Evolutionary conservation across 495 filamentous ascomycete genomes (phyloP), one percentile per base, ranked within the genome.

Genomic region (Penicillium desertorum): DNA sequence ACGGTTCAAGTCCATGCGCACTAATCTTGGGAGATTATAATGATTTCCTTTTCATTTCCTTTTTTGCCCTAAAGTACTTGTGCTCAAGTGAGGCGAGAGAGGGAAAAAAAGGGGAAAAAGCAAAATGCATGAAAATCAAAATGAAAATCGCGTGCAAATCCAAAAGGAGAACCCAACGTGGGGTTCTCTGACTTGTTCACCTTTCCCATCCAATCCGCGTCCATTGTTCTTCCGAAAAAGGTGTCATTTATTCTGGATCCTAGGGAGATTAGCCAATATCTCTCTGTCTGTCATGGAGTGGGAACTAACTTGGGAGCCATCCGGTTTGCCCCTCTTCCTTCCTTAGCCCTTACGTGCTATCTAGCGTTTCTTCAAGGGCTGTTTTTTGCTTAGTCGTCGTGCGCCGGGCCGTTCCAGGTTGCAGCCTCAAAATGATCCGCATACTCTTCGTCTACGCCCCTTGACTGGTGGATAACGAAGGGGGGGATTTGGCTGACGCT

Each of bases 341-440:
- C 48, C 23, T 36, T 55, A 49, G 32, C 58, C 60, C 52, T 59
- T 66, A 63, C 62, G 56, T 55, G 61, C 64, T 64, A 55, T 67
- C 62, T 70, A 69, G 66, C 69, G 69, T 75, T 73, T 72, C 72
- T 73, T 73, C 71, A 74, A 71, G 65, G 67, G 63, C 64, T 66
- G 61, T 65, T 65, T 66, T 70, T 44, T 53, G 51, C 51, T 68
- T 64, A 69, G 67, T 72, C 69, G 70, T 66, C 71, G 74, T 79
- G 75, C 76, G 72, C 69, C 76, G 76, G 76, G 65, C 76, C 76
- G 76, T 76, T 72, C 76, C 76, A 73, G 74, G 70, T 75, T 77
- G 76, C 76, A 79, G 76, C 74, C 76, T 77, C 75, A 72, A 64
- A 68, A 76, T 77, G 75, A 77, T 78, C 74, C 75, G 76, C 76